Evolutionary conservation across 2,329 filamentous ascomycete species (phyloP), one percentile per base, ranked within the genome.

Genomic region (Fusarium humuli): DNA sequence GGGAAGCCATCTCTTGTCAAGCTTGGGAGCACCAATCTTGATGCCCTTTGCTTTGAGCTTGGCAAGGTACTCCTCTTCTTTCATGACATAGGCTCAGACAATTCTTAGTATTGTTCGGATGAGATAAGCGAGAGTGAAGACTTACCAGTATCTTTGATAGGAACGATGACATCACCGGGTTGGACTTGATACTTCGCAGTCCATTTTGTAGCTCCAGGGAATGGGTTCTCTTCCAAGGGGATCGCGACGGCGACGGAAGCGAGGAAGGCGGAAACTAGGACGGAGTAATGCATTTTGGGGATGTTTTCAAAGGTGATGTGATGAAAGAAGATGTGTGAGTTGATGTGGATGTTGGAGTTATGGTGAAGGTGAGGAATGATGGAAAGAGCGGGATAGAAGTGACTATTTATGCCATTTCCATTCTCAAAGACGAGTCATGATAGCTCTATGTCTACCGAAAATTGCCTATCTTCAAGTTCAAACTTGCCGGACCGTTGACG

Each of bases 161-260:
- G 48, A 12, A 52, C 48, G 11, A 52, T 52, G 7, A 52, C 48
- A 16, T 52, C 48, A 12, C 30, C 48, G 13, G 30, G 22, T 12
- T 52, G 16, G 12, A 52, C 18, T n/a, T 52, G 48, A 3, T 52
- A 22, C 11, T 25, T 13, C 0, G 22, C 3, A 25, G 32, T 52
- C 32, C 32, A 52, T 18, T 27, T 25, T 8, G 16, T 37, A 5
- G 48, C 48, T 13, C 48, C 48, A 11, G 48, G 48, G 22, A 52
- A 52, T 25, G 48, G 48, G 16, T 52, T 52, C 14, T 52, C 48
- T n/a, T 52, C 48, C 22, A 52, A 14, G 18, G 48, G 48, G 10
- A 20, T 6, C 18, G 48, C 48, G 10, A 12, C 18, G 7, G 32
- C 22, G 22, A 16, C 18, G 4, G 48, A 20, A 27, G 48, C 20